Percentiles rank a stretch among this genome's conserved stretches.
These are phyloP conservation scores for Ganoderma resinaceum DNA, from an alignment of 1,284 basidiomycete species.

Conservation along the genomic window DNA sequence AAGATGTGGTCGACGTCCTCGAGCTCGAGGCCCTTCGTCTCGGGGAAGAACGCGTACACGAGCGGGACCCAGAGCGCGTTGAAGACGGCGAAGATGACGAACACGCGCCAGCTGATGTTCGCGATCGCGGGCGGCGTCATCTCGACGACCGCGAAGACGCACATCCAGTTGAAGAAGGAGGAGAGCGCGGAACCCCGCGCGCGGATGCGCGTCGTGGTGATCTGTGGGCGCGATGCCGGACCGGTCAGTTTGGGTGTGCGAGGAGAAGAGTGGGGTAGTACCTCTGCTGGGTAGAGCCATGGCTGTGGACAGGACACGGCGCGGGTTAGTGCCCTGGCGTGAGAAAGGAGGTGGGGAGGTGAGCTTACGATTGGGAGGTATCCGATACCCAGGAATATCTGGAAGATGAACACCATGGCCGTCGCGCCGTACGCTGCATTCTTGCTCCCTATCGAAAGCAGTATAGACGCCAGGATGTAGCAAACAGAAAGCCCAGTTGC, in stretches of 20 bases:
- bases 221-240: slow-evolving; percentile 37
- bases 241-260: not conserved
- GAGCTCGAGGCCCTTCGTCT: slow-evolving; percentile 51
- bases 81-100: slow-evolving; percentile 55
- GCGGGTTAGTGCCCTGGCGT: not conserved
- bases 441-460: slow-evolving; percentile 25
- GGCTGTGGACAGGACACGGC: slow-evolving; percentile 35
- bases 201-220: slow-evolving; percentile 40
- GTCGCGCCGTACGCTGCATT: slow-evolving; percentile 29
- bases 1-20: slow-evolving; percentile 54
- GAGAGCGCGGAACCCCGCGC: slow-evolving; percentile 41
- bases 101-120: slow-evolving; percentile 56
- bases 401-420: slow-evolving; percentile 47
- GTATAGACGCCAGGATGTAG: slow-evolving; percentile 32
- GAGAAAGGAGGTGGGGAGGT: not conserved
- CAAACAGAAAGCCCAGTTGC: slow-evolving; percentile 44
- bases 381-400: slow-evolving; percentile 47
- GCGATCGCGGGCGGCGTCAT: slow-evolving; percentile 56
- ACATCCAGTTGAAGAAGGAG: slow-evolving; percentile 51
- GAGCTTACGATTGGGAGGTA: slow-evolving; percentile 47
- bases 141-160: slow-evolving; percentile 54
- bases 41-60: slow-evolving; percentile 54
- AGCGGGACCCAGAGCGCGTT: slow-evolving; percentile 54
- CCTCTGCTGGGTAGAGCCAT: slow-evolving; percentile 53
- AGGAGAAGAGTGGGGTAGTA: slow-evolving; percentile 21